Evolutionary conservation across 2,329 filamentous ascomycete species (phyloP), one percentile per base, ranked within the genome.

Genomic region (Intubia oerlemansii): DNA sequence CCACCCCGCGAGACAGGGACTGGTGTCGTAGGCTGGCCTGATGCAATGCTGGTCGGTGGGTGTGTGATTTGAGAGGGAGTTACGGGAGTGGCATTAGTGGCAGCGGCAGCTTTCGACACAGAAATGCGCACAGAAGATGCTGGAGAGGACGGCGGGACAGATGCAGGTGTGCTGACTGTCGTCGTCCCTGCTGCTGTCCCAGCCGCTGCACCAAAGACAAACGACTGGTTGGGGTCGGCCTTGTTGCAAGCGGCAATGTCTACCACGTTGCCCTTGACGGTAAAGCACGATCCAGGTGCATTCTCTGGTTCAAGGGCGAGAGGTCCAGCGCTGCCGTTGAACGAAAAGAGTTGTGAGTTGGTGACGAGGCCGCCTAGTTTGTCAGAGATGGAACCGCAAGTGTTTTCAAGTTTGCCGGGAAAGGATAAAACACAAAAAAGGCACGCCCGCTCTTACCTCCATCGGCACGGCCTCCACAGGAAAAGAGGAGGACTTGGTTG

Each of bases 381-480:
- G n/a, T 52, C 31, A 5, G 3, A 19, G 9, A 28, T 6, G n/a
- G 10, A 19, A 13, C 9, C 12, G 23, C 12, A n/a, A n/a, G n/a
- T n/a, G n/a, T n/a, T n/a, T n/a, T n/a, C n/a, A n/a, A n/a, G 10
- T 8, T 5, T 7, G 9, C n/a, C 7, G 12, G 7, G 7, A 16
- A n/a, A 5, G 41, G 45, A 32, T 36, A 51, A 46, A 45, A n/a
- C n/a, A n/a, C n/a, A n/a, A n/a, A n/a, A n/a, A n/a, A n/a, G n/a
- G n/a, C n/a, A n/a, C n/a, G n/a, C n/a, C n/a, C n/a, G n/a, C n/a
- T n/a, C n/a, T n/a, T n/a, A n/a, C n/a, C n/a, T 25, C 63, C 63
- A 33, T 62, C 64, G 13, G 62, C 62, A 22, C 62, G 51, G 11
- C 63, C 63, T 28, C 63, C 64, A 35, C 64, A 70, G 9, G 63